Evolutionary conservation across 2,329 filamentous ascomycete species (phyloP).

Genomic region (Neurospora sp.): DNA sequence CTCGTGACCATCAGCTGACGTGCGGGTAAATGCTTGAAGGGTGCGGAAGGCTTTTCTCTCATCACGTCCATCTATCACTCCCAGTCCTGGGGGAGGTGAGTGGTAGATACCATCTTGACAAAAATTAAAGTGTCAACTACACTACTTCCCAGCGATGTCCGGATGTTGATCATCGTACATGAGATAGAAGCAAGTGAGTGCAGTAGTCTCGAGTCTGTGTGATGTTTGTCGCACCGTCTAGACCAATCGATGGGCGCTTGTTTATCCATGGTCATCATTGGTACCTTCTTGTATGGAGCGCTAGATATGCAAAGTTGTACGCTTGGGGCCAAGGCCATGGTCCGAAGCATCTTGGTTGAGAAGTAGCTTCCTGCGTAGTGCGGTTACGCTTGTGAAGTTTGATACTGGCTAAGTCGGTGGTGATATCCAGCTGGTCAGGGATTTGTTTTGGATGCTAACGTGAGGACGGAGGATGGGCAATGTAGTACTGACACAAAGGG

Average conservation of each 20-base stretch:
- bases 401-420: neutral
- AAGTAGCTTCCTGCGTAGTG: neutral
- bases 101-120: neutral
- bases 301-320: neutral
- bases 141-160: neutral
- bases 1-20: constrained; percentile 15
- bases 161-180: neutral
- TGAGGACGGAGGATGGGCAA: neutral
- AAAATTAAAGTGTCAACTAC: neutral
- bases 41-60: neutral
- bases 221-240: neutral
- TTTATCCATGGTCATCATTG: neutral
- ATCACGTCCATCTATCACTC: neutral
- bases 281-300: neutral
- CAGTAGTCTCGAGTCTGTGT: neutral
- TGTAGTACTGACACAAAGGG: neutral
- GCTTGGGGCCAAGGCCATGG: neutral
- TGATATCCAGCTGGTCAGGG: neutral
- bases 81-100: neutral
- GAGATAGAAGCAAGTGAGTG: neutral
- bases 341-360: neutral
- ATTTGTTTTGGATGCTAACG: neutral
- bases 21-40: constrained; percentile 11
- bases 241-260: neutral
- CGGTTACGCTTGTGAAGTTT: neutral